Base-by-base conservation (phyloP, 1,284 basidiomycete genomes). In the Trichosporon sp. region DNA sequence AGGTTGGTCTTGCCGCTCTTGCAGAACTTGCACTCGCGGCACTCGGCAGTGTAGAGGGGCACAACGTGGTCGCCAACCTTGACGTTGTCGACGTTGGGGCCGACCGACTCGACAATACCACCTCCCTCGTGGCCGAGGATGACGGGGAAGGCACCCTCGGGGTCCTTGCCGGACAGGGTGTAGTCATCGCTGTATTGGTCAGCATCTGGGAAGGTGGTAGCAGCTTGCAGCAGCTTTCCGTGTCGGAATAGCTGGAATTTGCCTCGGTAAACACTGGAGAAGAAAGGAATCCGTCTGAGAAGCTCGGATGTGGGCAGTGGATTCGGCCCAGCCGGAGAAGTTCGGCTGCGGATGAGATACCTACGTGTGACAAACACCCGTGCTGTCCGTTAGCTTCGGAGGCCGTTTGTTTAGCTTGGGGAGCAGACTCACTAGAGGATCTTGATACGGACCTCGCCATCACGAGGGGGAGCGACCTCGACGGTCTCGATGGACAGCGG, bases 1-100 rank as follows among this genome's bases (percentile, higher is more conserved):
- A 97, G 88, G 84, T 98, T 99, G 71, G 96, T 99, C 88, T 98
- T 99, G 73, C 96, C 97, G 69, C 92, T 95, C 85, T 91, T 96
- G 88, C 96, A 99, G 86, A 98, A 98, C 84, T 96, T 96, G 86
- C 95, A 98, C 85, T 98, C 90, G 64, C 88, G 88, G 82, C 95
- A 98, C 84, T 98, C 95, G 92, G 93, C 93, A 63, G 92, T 96
- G 82, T 95, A 96, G 65, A 96, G 87, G 32, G 95, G 93, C 73
- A 98, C 89, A 75, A 98, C 95, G 86, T 95, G 94, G 81, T 96
- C 93, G 58, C 93, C 94, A 56, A 87, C 86, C 79, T 89, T 86
- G 68, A 99, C 95, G 78, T 86, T 91, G 63, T 91, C 92, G 25
- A 99, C 96, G 65, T 93, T 93, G 80, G 93, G 91, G 64, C 96